Evolutionary conservation across 2,329 filamentous ascomycete genomes (phyloP), one percentile per base, ranked within the genome.

Genomic region (Colletotrichum abscissum): DNA sequence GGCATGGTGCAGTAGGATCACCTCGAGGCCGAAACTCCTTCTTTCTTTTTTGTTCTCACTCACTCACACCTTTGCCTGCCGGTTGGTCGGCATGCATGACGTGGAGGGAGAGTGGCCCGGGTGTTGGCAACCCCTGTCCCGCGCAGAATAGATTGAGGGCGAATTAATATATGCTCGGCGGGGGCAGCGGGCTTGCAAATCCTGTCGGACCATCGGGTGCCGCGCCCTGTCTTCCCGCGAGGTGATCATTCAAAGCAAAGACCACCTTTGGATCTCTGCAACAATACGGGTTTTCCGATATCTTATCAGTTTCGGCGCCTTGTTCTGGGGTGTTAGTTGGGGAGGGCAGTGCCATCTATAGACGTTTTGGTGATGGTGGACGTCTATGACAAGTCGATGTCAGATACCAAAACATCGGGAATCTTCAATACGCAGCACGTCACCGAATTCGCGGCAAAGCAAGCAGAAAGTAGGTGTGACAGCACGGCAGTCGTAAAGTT

Each of bases 401-500:
- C 49, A 56, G 4, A 16, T 65, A 1, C 22, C 28, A 54, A 8
- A 35, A 12, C 11, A 35, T 35, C 16, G 19, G 6, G 14, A 28
- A 52, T 54, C 42, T 6, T 19, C 7, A 38, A 26, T 1, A 54
- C 52, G 22, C 49, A 26, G 19, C 12, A 54, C 52, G 33, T 22
- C 52, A 65, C 52, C 26, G 24, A 35, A 4, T 28, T 28, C 30
- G 56, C 46, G 63, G 49, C 63, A 28, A 49, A 26, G 49, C 46
- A 60, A 33, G 19, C 19, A 35, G 26, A 16, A 49, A 28, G 5
- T 19, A 19, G 35, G 55, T n/a, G 49, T 63, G 67, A 56, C 67
- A 52, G 55, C 46, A 62, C 46, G 63, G 69, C 69, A 68, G 35
- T 72, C 33, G 57, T n/a, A 64, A 57, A 62, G 60, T 73, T 52